Conservation (phyloP, 345 rosid genomes). For the Gossypium thurberi region DNA sequence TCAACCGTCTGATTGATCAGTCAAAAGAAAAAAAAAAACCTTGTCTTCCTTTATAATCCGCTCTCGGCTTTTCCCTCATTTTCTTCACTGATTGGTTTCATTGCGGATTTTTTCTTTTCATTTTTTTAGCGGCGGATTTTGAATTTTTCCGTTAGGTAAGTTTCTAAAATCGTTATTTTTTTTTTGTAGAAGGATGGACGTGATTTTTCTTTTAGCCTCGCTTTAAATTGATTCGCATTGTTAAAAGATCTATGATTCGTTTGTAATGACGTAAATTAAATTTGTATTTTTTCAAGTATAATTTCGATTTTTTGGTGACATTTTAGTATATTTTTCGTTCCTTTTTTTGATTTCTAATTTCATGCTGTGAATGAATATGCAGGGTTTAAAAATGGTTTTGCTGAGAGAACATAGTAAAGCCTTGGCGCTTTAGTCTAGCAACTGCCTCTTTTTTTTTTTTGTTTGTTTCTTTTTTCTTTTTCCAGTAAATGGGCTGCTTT, state of each 20-base stretch:
- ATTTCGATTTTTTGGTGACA: neutral
- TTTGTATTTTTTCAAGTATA: neutral
- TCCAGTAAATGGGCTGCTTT: conserved; percentile 93
- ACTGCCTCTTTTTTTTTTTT: neutral
- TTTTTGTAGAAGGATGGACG: neutral
- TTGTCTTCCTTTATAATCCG: neutral
- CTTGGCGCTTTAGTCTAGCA: conserved; percentile 18
- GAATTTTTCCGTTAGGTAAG: neutral
- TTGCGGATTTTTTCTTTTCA: neutral
- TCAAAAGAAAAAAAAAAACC: neutral
- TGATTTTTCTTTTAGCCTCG: too few relatives aligned
- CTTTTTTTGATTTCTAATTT: neutral
- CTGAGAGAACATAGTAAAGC: conserved; percentile 19
- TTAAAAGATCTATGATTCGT: neutral
- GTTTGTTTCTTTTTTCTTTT: neutral
- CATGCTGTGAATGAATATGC: conserved; percentile 13
- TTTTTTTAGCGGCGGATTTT: neutral
- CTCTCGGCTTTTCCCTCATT: neutral
- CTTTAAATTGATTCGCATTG: too few relatives aligned
- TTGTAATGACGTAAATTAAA: neutral
- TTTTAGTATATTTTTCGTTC: neutral
- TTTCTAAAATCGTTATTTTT: neutral
- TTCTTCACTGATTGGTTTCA: neutral
- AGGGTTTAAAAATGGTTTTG: conserved; percentile 19
- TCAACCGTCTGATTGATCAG: neutral